Base-by-base conservation (phyloP, 805 yeast species). In the Candida adriatica region DNA sequence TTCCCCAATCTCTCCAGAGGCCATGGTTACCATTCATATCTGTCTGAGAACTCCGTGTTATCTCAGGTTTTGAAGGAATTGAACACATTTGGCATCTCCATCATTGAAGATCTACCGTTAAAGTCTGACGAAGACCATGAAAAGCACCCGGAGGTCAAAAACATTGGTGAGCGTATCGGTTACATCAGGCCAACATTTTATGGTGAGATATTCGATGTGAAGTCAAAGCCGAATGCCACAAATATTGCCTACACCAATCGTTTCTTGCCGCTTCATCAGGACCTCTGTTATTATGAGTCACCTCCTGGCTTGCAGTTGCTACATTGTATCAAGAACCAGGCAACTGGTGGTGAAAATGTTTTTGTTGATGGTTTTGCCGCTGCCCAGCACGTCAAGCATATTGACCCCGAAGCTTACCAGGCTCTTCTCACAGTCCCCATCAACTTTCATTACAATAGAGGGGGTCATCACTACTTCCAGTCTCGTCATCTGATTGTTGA, bases 281-380 rank as follows among this genome's bases (percentile, higher is more conserved):
- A 83, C 48, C 62, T 82, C 16, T 63, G 76, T 27, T 82, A 81
- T 56, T 75, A 80, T 48, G 88, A 82, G 51, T 74, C 86, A 8
- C 88, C 88, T 3, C 94, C 94, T 2, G 90, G 90, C 1, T 57
- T 82, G 26, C 88, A 82, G 53, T 51, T 79, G 24, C 61, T 82
- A 26, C 92, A 82, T 44, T 66, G 72, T 32, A 66, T 75, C 22
- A 55, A 64, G 29, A 73, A 74, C 45, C 49, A 47, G 14, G 70
- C 79, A 8, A 43, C 44, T 8, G 87, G 85, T 9, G 90, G 87
- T 8, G 83, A 78, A 42, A 78, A 73, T 29, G 54, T 75, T 9
- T 82, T 79, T 59, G 73, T 75, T 9, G 94, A 82, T 53, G 71
- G 84, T 3, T 80, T 75, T 49, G 60, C 70, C 10, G 87, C 84